These are phyloP conservation scores for Nothopassalora personata DNA, from an alignment of 2,329 filamentous ascomycete species.

Conservation along the genomic window DNA sequence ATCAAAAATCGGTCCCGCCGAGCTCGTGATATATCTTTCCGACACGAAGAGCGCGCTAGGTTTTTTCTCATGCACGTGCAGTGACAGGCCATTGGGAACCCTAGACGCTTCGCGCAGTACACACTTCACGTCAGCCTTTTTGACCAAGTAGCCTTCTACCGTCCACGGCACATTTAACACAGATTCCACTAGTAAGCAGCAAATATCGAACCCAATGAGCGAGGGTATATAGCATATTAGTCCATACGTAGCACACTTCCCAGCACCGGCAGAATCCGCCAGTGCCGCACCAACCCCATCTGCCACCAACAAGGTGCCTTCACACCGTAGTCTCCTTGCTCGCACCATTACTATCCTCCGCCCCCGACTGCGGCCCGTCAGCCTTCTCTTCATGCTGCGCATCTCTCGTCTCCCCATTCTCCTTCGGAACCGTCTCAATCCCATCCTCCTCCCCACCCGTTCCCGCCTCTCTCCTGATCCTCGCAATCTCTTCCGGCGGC, in stretches of 20 bases:
- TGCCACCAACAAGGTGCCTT: neutral
- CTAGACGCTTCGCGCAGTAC: too few species aligned
- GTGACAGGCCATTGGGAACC: too few species aligned
- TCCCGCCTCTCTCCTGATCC: conserved; percentile 14
- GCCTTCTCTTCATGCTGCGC: neutral
- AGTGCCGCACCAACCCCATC: neutral
- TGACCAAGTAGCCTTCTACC: too few species aligned
- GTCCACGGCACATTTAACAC: too few species aligned
- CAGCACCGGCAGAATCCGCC: neutral
- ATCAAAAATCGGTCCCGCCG: too few species aligned
- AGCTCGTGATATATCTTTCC: too few species aligned
- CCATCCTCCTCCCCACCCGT: conserved; percentile 5
- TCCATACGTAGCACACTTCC: neutral
- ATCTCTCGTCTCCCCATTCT: neutral
- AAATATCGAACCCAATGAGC: neutral
- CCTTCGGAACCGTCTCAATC: neutral
- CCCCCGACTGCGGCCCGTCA: neutral
- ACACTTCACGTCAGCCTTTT: too few species aligned
- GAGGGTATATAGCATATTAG: neutral
- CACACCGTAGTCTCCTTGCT: neutral
- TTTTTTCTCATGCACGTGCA: too few species aligned
- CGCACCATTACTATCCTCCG: too few species aligned
- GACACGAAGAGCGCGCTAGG: too few species aligned
- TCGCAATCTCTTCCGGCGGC: conserved; percentile 25
- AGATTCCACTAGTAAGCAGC: too few species aligned